phyloP scores from a whole-genome alignment of 768 basidiomycete genomes.

The Lactarius akahatsu region DNA sequence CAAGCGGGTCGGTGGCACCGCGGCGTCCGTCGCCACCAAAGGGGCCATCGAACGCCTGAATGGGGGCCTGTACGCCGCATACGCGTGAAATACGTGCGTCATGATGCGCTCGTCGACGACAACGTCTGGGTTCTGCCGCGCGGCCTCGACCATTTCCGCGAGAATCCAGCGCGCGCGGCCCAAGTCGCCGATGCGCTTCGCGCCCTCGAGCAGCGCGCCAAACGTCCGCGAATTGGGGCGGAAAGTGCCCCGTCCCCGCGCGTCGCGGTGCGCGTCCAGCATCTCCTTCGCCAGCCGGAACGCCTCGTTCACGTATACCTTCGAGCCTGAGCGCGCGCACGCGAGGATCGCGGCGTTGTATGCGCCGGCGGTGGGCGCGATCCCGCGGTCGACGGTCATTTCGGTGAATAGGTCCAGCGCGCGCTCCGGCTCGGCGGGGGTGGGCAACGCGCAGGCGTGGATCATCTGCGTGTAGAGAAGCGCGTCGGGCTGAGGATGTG shows the following conservation, averaged over 20 bases:
- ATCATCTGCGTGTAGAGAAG: conserved; percentile 85
- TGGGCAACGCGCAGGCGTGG: conserved; percentile 67
- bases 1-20: not conserved
- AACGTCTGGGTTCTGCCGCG: conserved; percentile 32
- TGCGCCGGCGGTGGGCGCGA: conserved; percentile 62
- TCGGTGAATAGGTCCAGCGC: conserved; percentile 93
- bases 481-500: conserved; percentile 76
- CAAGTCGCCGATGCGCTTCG: conserved; percentile 84
- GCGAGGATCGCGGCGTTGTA: conserved; percentile 85
- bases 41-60: conserved; percentile 55
- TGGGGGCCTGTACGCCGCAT: conserved; percentile 75
- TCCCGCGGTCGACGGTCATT: conserved; percentile 72
- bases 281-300: conserved; percentile 85
- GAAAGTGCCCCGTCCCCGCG: conserved; percentile 53
- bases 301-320: conserved; percentile 71
- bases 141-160: conserved; percentile 66
- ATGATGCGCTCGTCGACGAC: conserved; percentile 66
- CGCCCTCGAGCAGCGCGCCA: conserved; percentile 83
- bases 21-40: conserved; percentile 33
- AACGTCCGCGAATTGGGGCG: conserved; percentile 69
- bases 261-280: conserved; percentile 74
- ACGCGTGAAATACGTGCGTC: conserved; percentile 84
- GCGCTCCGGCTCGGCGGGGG: conserved; percentile 79
- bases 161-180: conserved; percentile 85
- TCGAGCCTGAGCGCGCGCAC: conserved; percentile 65